These are phyloP conservation scores for Vitis amurensis DNA, from an alignment of 164 flowering plant species.

Conservation along the genomic window DNA sequence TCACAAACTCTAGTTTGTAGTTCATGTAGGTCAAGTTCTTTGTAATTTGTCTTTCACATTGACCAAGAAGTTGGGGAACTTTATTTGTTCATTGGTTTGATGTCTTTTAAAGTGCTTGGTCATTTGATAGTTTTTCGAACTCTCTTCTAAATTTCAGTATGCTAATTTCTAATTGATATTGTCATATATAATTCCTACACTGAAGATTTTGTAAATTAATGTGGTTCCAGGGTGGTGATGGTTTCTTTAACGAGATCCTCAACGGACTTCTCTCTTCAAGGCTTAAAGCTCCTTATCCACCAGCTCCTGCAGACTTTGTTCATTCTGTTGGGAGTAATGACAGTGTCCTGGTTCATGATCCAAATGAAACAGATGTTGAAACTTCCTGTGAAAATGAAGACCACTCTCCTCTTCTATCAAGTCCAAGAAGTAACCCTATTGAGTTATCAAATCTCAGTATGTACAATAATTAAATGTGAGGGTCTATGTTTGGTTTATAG, in stretches of 20 bases:
- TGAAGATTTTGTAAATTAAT: slow-evolving; percentile 1
- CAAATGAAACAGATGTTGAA: slow-evolving; percentile 27
- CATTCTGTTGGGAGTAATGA: slow-evolving; percentile 27
- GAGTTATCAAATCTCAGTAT: slow-evolving; percentile 39
- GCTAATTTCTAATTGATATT: background rate
- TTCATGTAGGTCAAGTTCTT: background rate
- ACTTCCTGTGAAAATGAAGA: slow-evolving; percentile 39
- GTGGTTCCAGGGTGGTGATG: slow-evolving; percentile 88
- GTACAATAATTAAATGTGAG: slow-evolving; percentile 15
- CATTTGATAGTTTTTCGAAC: background rate
- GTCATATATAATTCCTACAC: background rate
- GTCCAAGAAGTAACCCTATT: slow-evolving; percentile 25
- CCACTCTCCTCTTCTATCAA: slow-evolving; percentile 48
- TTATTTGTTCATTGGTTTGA: background rate
- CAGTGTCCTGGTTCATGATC: slow-evolving; percentile 17
- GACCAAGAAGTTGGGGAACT: too few relatives aligned
- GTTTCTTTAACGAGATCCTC: slow-evolving; percentile 91
- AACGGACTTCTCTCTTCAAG: slow-evolving; percentile 78
- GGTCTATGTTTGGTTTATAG: background rate
- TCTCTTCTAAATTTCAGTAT: background rate
- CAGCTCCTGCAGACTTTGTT: slow-evolving; percentile 57
- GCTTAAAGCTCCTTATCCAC: slow-evolving; percentile 76
- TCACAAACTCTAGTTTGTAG: too few relatives aligned
- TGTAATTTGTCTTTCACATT: too few relatives aligned
- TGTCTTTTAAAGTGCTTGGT: background rate